Base-by-base conservation (phyloP, 2,329 filamentous ascomycete genomes). In the Allantophomopsis cytisporea region DNA sequence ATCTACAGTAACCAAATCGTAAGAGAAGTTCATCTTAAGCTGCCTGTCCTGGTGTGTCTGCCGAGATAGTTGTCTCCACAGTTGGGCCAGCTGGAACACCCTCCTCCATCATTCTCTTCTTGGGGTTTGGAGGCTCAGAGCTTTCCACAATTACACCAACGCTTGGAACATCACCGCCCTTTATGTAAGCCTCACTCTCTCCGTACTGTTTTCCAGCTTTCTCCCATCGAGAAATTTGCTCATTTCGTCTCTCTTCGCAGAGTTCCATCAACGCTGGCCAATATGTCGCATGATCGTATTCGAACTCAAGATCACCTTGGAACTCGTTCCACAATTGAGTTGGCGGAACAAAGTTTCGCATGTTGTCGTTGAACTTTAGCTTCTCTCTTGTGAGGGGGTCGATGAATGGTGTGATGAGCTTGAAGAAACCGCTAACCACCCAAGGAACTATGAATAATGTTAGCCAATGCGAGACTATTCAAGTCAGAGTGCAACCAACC, bases 281-380 rank as follows among this genome's bases (percentile, higher is more conserved):
- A 68, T 95, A 98, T 13, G 68, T 60, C 1, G 69, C 63, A 62
- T 98, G 91, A 53, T 94, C 83, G 59, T 98, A 98, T 52, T 86
- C 80, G 56, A 98, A 96, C 43, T 88, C 73, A 45, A 94, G 73
- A 37, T 84, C 73, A 42, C 91, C 89, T 36, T 80, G 78, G 50
- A 66, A 68, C 41, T 78, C 69, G 51, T 77, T 80, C 79, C 86
- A 83, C 39, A 98, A 73, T 58, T 96, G 89, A 52, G 80, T 69
- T 7, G 77, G 61, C 5, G 87, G 87, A 15, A 98, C 81, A 57
- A 87, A 86, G 49, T 83, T 68, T 49, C 71, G 71, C 66, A 94
- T 79, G 55, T 93, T 83, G 59, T 94, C 87, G 66, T 96, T 95
- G 71, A 94, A 95, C 65, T 91, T 93, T 65, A 98, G 79, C 69